A percentile compares a stretch with the other conserved stretches of the same genome.
Evolutionary conservation across 352 stramenopile genomes (phyloP).

Genomic region (Phytophthora citrophthora): DNA sequence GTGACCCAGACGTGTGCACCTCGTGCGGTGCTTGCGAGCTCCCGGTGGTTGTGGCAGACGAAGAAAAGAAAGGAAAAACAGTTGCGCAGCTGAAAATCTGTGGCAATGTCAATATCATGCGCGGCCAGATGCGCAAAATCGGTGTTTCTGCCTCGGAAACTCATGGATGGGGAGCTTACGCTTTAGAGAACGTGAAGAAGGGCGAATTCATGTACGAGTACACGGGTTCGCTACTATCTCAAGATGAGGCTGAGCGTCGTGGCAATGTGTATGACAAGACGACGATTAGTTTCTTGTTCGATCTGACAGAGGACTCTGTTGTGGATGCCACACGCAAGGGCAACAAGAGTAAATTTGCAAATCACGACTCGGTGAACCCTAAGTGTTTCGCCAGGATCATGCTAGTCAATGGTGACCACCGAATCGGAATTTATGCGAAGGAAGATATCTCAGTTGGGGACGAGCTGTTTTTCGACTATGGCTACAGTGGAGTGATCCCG

Average conservation of each 20-base stretch:
- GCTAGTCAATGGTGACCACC: conserved; percentile 91
- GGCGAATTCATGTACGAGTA: conserved; percentile 89
- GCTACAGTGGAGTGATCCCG: conserved; percentile 80
- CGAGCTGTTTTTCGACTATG: conserved; percentile 89
- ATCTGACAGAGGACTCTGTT: conserved; percentile 92
- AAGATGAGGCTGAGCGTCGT: conserved; percentile 86
- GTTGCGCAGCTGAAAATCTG: conserved; percentile 55
- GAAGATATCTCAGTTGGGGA: conserved; percentile 86
- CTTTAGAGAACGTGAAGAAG: conserved; percentile 53
- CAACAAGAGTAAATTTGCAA: conserved; percentile 96
- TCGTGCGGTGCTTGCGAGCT: conserved; percentile 75
- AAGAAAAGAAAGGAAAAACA: conserved; percentile 35
- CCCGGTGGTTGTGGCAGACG: conserved; percentile 50
- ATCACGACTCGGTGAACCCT: conserved; percentile 78
- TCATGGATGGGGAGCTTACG: conserved; percentile 81
- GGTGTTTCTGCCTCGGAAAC: conserved; percentile 65
- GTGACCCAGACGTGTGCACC: conserved; percentile 70
- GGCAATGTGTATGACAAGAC: conserved; percentile 92
- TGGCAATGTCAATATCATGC: conserved; percentile 75
- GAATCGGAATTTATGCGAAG: conserved; percentile 94
- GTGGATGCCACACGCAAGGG: conserved; percentile 95
- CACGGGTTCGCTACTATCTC: conserved; percentile 91
- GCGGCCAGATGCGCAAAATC: conserved; percentile 57
- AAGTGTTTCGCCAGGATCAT: conserved; percentile 92
- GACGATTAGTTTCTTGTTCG: conserved; percentile 94